Evolutionary conservation across 805 yeast genomes (phyloP), one percentile per base, ranked within the genome.

Genomic region (Zygoascus tannicola): DNA sequence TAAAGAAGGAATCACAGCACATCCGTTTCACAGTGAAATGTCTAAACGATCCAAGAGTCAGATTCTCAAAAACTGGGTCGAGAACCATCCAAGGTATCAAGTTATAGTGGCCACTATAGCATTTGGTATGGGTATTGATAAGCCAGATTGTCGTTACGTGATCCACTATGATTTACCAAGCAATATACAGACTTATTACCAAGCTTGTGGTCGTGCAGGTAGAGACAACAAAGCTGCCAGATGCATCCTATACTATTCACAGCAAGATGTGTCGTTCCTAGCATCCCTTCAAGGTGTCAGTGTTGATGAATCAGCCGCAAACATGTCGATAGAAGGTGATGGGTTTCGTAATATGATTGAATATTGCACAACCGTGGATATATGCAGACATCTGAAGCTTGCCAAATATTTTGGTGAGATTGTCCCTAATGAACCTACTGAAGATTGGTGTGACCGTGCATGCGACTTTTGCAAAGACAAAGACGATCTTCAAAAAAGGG

Each of bases 81-180:
- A 65, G 1, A 80, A 81, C 44, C 59, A 63, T 18, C 65, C 80
- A 19, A 59, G 63, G 16, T 65, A 80, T 20, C 81, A 80, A 57
- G 81, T 88, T 1, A 87, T 92, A 10, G 90, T 97, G 66, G 98
- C 98, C 0, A 92, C 98, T 0, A 83, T 92, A 55, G 98, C 98
- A 0, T 92, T 92, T 70, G 98, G 98, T 21, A 92, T 92, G 98
- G 98, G 98, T 39, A 90, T 92, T 44, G 98, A 92, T 64, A 92
- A 92, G 60, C 84, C 96, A 0, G 94, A 92, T 62, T 98, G 92
- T 12, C 69, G 98, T 38, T 88, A 73, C 66, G 97, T 92, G 3
- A 78, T 85, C 35, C 98, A 92, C 64, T 71, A 81, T 50, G 84
- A 90, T 4, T 65, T 92, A 21, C 97, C 98, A 0, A 68, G 95